Evolutionary conservation across 805 yeast genomes (phyloP).

Genomic region (Spathaspora boniae): DNA sequence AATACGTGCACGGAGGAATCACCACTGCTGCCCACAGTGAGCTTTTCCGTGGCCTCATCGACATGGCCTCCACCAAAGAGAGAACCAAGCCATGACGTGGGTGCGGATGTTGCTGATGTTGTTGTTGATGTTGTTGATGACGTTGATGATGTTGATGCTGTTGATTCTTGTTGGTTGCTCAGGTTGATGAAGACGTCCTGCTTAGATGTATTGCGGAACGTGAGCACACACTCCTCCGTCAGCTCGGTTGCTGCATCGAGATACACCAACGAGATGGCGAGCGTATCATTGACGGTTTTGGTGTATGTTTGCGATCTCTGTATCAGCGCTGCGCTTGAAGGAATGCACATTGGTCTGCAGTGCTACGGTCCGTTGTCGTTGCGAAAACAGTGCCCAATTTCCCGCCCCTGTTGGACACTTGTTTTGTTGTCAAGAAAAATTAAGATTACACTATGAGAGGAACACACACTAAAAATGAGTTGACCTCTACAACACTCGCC

Average conservation of each 20-base stretch:
- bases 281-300: slow-evolving; percentile 20
- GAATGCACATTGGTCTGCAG: no score
- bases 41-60: slow-evolving; percentile 1
- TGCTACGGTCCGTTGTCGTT: no score
- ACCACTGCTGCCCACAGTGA: background rate
- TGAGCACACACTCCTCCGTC: slow-evolving; percentile 17
- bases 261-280: slow-evolving; percentile 19
- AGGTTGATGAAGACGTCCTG: slow-evolving; percentile 13
- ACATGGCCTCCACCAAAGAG: background rate
- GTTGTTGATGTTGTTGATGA: background rate
- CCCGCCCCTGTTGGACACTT: no score
- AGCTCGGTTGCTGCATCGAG: slow-evolving; percentile 2
- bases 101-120: background rate
- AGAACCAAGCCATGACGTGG: background rate
- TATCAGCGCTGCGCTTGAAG: no score
- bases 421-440: no score
- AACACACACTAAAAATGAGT: no score
- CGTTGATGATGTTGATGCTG: slow-evolving; percentile 1
- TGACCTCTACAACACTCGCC: background rate
- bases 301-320: no score
- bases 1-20: slow-evolving; percentile 15
- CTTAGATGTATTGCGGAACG: slow-evolving; percentile 18
- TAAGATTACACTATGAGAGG: background rate
- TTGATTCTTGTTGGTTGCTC: slow-evolving; percentile 3
- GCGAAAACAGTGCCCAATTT: no score